Base-by-base conservation (phyloP, 352 stramenopile genomes). In the Plasmopara muralis region DNA sequence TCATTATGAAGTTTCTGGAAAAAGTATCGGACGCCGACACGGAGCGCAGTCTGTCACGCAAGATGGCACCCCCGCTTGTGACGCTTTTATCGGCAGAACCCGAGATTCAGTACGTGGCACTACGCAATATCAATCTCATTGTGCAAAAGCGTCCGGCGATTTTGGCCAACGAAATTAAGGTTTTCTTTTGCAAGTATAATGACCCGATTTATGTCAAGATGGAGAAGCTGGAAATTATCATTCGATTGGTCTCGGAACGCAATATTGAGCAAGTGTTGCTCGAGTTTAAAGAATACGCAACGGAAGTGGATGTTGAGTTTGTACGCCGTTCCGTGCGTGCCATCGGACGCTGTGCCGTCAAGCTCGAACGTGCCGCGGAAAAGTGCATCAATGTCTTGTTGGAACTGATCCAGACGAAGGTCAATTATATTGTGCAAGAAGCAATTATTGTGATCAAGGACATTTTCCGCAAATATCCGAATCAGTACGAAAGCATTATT, bases 131-230 rank as follows among this genome's bases (percentile, higher is more conserved):
- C 65, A 99, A 99, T 68, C 66, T 99, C 14, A 98, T 99, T 68
- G 97, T 99, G 28, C 96, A 99, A 65, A 98, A 98, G 71, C 80
- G 93, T 8, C 94, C 95, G 9, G 77, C 74, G 16, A 98, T 99
- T 55, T 70, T 99, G 12, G 86, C 97, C 51, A 97, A 97, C 58
- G 86, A 95, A 70, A 96, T 95, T 53, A 96, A 96, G 68, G 85
- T 94, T 8, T 90, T 99, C 73, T 99, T 99, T 62, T 99, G 96
- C 88, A 99, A 99, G 77, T 99, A 99, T 84, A 99, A 99, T 77
- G 97, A 99, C 75, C 97, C 97, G 46, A 91, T 93, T 56, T 93
- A 93, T 65, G 82, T 93, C 54, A 93, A 93, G 77, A 98, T 99
- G 95, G 96, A 99, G 68, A 99, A 99, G 70, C 80, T 99, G 10